Conservation (phyloP, 768 basidiomycete genomes). For the Tylopilus subfusipes region DNA sequence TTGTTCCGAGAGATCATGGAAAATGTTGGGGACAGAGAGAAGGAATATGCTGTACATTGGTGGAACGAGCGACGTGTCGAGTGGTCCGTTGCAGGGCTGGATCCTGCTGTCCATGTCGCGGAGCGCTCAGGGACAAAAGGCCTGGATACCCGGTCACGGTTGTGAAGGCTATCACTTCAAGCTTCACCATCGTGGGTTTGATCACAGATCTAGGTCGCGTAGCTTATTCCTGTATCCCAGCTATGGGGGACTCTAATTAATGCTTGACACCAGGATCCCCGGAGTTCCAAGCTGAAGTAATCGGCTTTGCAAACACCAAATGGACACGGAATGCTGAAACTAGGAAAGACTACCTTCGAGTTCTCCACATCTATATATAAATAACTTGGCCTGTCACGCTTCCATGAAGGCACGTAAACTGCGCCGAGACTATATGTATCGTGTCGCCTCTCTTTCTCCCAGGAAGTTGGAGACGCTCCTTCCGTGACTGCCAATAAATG, state of each 20-base stretch:
- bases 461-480: background rate
- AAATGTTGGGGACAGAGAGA: conserved; percentile 65
- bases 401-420: background rate
- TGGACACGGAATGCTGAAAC: no score
- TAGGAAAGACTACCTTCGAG: no score
- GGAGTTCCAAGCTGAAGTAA: no score
- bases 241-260: no score
- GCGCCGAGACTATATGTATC: no score
- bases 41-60: conserved; percentile 65
- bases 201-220: no score
- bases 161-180: conserved; percentile 12
- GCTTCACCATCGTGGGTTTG: background rate
- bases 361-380: background rate
- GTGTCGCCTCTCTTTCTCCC: background rate
- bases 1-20: conserved; percentile 63
- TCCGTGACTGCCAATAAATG: conserved; percentile 11
- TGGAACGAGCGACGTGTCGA: conserved; percentile 52
- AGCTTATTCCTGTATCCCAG: background rate
- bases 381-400: background rate
- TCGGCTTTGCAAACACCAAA: no score
- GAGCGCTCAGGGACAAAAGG: background rate
- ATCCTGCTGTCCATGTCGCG: background rate
- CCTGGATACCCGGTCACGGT: background rate
- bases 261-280: no score
- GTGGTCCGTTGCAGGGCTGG: conserved; percentile 15